Evolutionary conservation across 768 basidiomycete genomes (phyloP), one percentile per base, ranked within the genome.

Genomic region (Trametes meyenii): DNA sequence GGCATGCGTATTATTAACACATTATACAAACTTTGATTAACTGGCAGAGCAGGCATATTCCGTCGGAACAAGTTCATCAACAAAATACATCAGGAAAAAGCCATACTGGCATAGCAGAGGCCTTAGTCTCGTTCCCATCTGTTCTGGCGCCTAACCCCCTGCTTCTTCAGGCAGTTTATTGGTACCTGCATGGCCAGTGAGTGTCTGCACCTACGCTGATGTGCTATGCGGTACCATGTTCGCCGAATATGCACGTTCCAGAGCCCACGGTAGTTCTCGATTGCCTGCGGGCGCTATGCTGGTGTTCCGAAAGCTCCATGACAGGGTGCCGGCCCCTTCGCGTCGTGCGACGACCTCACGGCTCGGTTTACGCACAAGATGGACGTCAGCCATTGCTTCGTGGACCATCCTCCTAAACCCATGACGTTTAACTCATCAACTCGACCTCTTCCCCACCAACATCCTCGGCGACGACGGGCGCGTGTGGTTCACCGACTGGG

Each of bases 311-410:
- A n/a, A n/a, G 6, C 10, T 38, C 14, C 40, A 8, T 40, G 23
- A 14, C 55, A 62, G 61, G 61, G 71, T 39, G 69, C 63, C 11
- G 73, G 73, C 19, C 74, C 74, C 8, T 75, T 74, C 53, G 26
- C 50, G 4, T 67, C 73, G 1, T 74, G 73, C 52, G 49, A 50
- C 6, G 72, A 68, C 6, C 61, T 74, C 57, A 52, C 68, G 2
- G 63, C 57, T 1, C 71, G 70, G 69, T 73, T 62, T 56, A 46
- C 23, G 50, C 59, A 63, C 55, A 61, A 64, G 29, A 52, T 60
- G 35, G 53, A 60, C 3, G 54, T 64, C 38, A 55, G 48, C 39
- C 51, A 45, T 2, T 50, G 59, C 51, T 36, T 63, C 50, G 42
- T 23, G 17, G 60, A 63, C 14, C 40, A 38, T 3, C 52, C 60